Base-by-base conservation (phyloP, 176 grass and related monocot genomes). In the Elaeis guineensis region DNA sequence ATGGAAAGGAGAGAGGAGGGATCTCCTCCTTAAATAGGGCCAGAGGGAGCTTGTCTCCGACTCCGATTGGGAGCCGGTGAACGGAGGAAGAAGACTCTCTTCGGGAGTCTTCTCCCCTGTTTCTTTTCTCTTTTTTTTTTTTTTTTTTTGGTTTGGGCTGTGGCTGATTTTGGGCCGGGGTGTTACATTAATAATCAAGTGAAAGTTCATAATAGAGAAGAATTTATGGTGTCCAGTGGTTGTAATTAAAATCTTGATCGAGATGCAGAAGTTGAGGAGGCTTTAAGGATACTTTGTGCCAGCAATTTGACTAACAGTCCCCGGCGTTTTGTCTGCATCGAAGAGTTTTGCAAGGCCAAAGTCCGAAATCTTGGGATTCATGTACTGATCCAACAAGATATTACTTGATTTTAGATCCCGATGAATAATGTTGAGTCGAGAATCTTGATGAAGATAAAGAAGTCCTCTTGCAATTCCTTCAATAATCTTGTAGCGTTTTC, bases 381-480 rank as follows among this genome's bases (percentile, higher is more conserved):
- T 59, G 3, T 51, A 1, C 3, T 15, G 21, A 26, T 70, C 67
- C 15, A 70, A 15, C 55, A 70, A 70, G 30, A 59, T 59, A 6
- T 70, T 70, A 18, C 67, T 70, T 6, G 67, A 21, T 51, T 70
- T 70, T 11, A 59, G 11, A 21, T 70, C 67, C 7, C 55, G 35
- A 6, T 70, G 67, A 25, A 59, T 50, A 6, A 70, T 59, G 20
- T 3, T 70, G 1, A 59, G 3, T 51, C 21, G 67, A 24, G 67
- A 70, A 50, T 70, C 67, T 70, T 59, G 30, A 9, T 70, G 67
- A 5, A 70, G 67, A 25, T 70, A 70, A 2, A 59, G 32, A 26
- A 70, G 16, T 59, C 52, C 66, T 19, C 67, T 3, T 11, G 16
- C 55, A 5, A 70, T 70, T 1, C 55, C 55, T 50, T 70, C 55